These are phyloP conservation scores for Aspergillus arachidicola DNA, from an alignment of 2,329 filamentous ascomycete species.

Conservation along the genomic window DNA sequence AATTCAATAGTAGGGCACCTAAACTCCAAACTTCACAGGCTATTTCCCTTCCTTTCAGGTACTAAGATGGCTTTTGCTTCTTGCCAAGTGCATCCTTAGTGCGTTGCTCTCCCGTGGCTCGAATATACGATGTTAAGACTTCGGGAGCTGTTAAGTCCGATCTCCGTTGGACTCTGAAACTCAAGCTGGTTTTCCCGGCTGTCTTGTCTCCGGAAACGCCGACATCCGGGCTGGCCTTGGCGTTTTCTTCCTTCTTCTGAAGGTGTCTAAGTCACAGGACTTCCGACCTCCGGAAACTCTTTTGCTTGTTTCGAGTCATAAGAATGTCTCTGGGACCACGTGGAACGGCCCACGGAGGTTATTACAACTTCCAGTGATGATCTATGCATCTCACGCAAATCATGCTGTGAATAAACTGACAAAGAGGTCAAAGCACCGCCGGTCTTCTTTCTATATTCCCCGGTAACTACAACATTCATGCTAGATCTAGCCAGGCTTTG, in stretches of 20 bases:
- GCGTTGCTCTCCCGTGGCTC: conserved; percentile 3
- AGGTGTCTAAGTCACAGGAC: neutral
- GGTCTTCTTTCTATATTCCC: neutral
- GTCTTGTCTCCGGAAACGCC: conserved; percentile 2
- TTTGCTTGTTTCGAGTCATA: neutral
- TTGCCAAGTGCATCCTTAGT: neutral
- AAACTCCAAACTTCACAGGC: neutral
- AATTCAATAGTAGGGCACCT: neutral
- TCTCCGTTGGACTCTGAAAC: conserved; percentile 2
- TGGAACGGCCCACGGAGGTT: neutral
- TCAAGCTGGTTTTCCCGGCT: conserved; percentile 5
- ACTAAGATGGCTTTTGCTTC: neutral
- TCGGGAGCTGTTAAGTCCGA: conserved; percentile 24
- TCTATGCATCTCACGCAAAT: neutral
- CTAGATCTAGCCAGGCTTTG: neutral
- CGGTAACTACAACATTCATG: neutral
- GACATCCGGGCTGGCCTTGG: neutral
- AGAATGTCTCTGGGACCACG: neutral
- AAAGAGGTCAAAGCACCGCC: neutral
- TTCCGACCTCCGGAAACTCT: neutral
- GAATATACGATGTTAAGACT: neutral
- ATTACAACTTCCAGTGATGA: neutral
- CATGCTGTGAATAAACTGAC: neutral
- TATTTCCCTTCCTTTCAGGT: neutral
- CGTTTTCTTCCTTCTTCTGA: neutral